Percentiles rank a stretch among this genome's conserved stretches.
phyloP scores from a whole-genome alignment of 495 filamentous ascomycete genomes.

The Poronia punctata region DNA sequence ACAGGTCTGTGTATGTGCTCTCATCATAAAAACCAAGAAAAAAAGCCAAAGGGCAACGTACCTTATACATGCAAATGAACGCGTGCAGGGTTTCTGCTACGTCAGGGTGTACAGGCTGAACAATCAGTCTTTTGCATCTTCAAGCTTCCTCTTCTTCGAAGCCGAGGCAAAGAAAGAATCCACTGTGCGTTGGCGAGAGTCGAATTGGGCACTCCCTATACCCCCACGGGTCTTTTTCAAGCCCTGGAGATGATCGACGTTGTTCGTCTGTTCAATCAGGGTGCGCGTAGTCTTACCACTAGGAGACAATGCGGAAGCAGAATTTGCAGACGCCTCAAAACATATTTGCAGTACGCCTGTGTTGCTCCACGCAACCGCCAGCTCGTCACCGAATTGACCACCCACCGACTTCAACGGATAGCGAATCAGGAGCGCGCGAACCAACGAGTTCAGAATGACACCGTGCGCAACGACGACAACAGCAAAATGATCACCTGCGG shows the following conservation, averaged over 20 bases:
- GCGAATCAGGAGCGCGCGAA: conserved; percentile 52
- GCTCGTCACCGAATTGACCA: conserved; percentile 17
- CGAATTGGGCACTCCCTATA: conserved; percentile 66
- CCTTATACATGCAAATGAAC: conserved; percentile 7
- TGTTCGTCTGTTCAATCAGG: conserved; percentile 33
- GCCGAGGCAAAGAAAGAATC: conserved; percentile 60
- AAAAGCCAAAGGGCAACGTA: conserved; percentile 25
- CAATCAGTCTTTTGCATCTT: conserved; percentile 6
- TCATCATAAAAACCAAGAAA: conserved; percentile 50
- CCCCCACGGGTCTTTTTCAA: conserved; percentile 71
- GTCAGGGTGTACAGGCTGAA: too few relatives aligned
- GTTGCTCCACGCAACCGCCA: conserved; percentile 33
- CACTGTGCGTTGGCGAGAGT: conserved; percentile 63
- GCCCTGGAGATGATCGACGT: conserved; percentile 58
- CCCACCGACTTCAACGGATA: conserved; percentile 33
- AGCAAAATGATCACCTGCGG: conserved; percentile 15
- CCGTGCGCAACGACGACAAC: conserved; percentile 75
- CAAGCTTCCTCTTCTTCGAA: conserved; percentile 44
- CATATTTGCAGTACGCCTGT: conserved; percentile 29
- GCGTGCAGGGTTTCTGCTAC: not conserved
- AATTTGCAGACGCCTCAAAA: conserved; percentile 6
- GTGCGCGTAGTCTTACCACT: conserved; percentile 1
- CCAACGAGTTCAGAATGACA: conserved; percentile 62
- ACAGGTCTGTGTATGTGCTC: conserved; percentile 71
- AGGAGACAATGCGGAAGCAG: not conserved